Evolutionary conservation across 257 asterid species (phyloP).

Genomic region (Nicotiana obtusifolia): DNA sequence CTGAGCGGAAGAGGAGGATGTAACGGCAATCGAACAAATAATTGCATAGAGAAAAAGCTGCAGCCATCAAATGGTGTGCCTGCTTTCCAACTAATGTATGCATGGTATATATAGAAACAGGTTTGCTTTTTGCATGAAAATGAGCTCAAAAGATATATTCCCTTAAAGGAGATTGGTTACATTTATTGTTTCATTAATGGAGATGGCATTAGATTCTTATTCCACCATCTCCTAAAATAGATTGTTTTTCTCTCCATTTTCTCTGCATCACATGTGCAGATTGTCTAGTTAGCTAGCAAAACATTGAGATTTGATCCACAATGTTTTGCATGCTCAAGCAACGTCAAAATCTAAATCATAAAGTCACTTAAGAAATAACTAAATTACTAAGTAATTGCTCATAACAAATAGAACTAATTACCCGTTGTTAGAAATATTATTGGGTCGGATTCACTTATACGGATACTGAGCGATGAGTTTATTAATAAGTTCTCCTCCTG

Average conservation of each 20-base stretch:
- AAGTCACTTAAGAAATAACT: too few species aligned
- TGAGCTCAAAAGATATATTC: constrained; percentile 22
- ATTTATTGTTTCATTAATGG: neutral
- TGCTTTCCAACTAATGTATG: constrained; percentile 25
- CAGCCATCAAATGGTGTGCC: neutral
- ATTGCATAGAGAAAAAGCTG: constrained; percentile 19
- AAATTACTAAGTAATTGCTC: too few species aligned
- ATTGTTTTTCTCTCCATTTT: neutral
- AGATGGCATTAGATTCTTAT: constrained; percentile 28
- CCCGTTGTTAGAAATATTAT: too few species aligned
- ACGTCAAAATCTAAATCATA: neutral
- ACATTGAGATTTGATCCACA: neutral
- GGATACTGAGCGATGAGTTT: too few species aligned
- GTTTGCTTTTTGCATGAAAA: constrained; percentile 26
- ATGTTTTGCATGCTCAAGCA: neutral
- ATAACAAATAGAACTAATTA: too few species aligned
- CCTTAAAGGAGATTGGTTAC: constrained; percentile 9
- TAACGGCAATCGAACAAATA: constrained; percentile 18
- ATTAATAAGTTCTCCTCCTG: too few species aligned
- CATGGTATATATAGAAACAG: neutral
- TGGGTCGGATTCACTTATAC: too few species aligned
- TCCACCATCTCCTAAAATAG: constrained; percentile 12
- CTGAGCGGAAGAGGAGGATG: neutral
- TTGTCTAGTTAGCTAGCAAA: neutral
- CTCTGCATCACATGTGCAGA: neutral